Percentiles rank a stretch among this genome's conserved stretches.
Evolutionary conservation across 305 asterid species (phyloP).

Genomic region (Rubia balearica): DNA sequence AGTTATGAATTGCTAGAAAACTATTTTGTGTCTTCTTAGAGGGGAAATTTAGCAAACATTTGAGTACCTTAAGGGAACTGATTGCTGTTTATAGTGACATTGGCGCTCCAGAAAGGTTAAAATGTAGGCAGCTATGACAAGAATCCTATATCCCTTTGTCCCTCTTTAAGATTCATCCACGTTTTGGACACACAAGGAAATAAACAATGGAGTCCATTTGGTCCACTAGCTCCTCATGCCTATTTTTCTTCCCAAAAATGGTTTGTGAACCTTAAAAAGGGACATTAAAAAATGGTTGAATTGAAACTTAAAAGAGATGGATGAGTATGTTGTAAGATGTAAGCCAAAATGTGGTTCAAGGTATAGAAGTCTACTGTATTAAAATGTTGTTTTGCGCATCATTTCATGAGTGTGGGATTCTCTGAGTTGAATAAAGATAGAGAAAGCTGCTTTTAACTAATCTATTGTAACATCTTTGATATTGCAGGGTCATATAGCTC

Average conservation of each 20-base stretch:
- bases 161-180: not conserved
- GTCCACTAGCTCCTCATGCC: not conserved
- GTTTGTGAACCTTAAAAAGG: not conserved
- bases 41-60: not conserved
- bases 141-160: not conserved
- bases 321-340: not conserved
- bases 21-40: not conserved
- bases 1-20: conserved; percentile 6
- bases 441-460: conserved; percentile 14
- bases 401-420: not conserved
- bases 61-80: not conserved
- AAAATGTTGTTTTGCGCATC: not conserved
- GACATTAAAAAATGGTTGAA: not conserved
- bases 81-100: not conserved
- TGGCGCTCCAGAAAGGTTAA: conserved; percentile 1
- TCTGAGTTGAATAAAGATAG: not conserved
- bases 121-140: not conserved
- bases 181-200: not conserved
- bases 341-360: not conserved
- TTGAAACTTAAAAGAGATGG: not conserved
- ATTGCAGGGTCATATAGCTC: conserved; percentile 94
- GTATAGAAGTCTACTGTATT: not conserved
- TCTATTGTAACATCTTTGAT: conserved; percentile 8
- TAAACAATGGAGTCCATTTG: not conserved
- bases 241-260: not conserved